Conservation (phyloP, 805 yeast species). For the Candida morakotiae region DNA sequence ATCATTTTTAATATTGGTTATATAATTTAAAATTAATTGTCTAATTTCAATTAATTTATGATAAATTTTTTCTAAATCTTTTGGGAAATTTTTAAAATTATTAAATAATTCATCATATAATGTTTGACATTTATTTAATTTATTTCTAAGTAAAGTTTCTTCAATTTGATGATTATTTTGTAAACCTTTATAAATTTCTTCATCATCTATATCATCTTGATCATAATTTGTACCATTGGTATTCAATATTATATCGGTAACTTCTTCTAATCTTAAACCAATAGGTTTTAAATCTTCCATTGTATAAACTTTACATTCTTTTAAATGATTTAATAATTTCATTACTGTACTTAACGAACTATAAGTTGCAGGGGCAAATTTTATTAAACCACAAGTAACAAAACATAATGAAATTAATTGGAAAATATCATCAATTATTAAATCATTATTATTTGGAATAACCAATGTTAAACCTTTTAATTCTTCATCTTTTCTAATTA, state of each 20-base stretch:
- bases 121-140: conserved; percentile 58
- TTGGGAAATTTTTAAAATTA: conserved; percentile 40
- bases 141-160: conserved; percentile 58
- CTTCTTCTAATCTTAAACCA: conserved; percentile 65
- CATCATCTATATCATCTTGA: conserved; percentile 14
- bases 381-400: conserved; percentile 86
- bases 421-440: conserved; percentile 81
- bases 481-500: conserved; percentile 47
- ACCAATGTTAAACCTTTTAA: conserved; percentile 31
- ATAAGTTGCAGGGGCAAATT: conserved; percentile 91
- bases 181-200: conserved; percentile 9
- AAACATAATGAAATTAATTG: conserved; percentile 83
- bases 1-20: conserved; percentile 17
- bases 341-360: conserved; percentile 85
- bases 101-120: conserved; percentile 56
- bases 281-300: conserved; percentile 81
- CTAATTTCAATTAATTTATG: conserved; percentile 61
- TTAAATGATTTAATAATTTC: conserved; percentile 75
- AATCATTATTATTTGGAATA: conserved; percentile 58
- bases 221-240: conserved; percentile 27
- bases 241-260: conserved; percentile 55
- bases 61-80: conserved; percentile 41
- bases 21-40: conserved; percentile 47
- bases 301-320: conserved; percentile 79
- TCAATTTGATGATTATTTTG: conserved; percentile 41